These are phyloP conservation scores for Brassica balearica DNA, from an alignment of 441 rosid species.

Conservation along the genomic window DNA sequence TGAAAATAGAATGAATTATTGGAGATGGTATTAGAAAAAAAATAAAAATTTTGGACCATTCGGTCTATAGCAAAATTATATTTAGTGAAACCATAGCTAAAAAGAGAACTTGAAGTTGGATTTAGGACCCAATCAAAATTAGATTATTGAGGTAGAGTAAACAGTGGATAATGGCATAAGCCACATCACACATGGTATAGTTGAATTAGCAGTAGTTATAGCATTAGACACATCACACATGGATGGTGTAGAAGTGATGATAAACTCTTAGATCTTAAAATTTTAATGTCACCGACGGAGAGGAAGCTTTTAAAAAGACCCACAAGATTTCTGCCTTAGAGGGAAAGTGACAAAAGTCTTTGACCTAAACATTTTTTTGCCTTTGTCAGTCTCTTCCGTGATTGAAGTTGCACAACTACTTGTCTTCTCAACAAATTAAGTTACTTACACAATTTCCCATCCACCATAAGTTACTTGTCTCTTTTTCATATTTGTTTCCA, in stretches of 20 bases:
- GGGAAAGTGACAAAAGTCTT: slow-evolving; percentile 40
- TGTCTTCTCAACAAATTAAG: slow-evolving; percentile 27
- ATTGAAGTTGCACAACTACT: slow-evolving; percentile 31
- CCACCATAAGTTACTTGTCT: not conserved
- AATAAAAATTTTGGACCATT: not conserved
- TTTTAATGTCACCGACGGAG: slow-evolving; percentile 39
- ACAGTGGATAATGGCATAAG: not conserved
- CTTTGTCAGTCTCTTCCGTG: slow-evolving; percentile 39
- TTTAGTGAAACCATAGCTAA: slow-evolving; percentile 3
- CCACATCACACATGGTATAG: slow-evolving; percentile 15
- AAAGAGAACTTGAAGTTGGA: not conserved
- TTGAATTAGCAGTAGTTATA: not conserved
- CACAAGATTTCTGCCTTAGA: slow-evolving; percentile 37
- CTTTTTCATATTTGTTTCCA: not conserved
- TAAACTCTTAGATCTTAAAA: slow-evolving; percentile 2
- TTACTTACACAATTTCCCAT: slow-evolving; percentile 25
- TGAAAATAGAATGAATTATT: too few relatives aligned
- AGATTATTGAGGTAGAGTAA: not conserved
- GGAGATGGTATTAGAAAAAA: too few relatives aligned
- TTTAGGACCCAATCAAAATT: not conserved
- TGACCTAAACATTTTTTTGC: slow-evolving; percentile 25
- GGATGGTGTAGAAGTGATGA: slow-evolving; percentile 15
- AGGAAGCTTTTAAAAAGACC: slow-evolving; percentile 37
- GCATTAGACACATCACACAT: not conserved
- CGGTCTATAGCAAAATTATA: not conserved